These are phyloP conservation scores for Thelonectria discophora DNA, from an alignment of 2,329 filamentous ascomycete species.

Conservation along the genomic window DNA sequence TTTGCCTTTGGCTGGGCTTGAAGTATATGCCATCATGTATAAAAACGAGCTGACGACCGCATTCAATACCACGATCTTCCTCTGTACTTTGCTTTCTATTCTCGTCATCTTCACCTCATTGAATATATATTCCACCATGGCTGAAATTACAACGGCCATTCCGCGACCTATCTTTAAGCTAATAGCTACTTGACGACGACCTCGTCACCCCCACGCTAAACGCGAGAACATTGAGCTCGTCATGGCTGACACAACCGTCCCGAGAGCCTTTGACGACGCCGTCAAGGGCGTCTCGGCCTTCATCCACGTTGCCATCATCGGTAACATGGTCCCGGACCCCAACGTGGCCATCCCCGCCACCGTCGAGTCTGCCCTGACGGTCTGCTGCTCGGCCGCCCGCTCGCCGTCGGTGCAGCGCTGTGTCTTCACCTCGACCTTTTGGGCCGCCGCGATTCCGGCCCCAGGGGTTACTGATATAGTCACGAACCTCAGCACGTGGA, in stretches of 20 bases:
- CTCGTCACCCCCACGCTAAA: constrained; percentile 18
- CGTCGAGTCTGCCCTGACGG: constrained; percentile 23
- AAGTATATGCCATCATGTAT: neutral
- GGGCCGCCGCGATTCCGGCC: constrained; percentile 26
- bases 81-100: too few relatives aligned
- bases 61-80: neutral
- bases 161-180: constrained; percentile 25
- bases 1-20: too few relatives aligned
- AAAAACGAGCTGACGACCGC: neutral
- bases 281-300: constrained; percentile 35
- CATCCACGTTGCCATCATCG: constrained; percentile 32
- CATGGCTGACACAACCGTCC: constrained; percentile 29
- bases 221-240: constrained; percentile 29
- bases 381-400: constrained; percentile 32
- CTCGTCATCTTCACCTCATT: too few relatives aligned
- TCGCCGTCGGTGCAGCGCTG: constrained; percentile 32
- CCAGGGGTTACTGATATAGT: constrained; percentile 17
- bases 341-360: constrained; percentile 28
- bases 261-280: constrained; percentile 29
- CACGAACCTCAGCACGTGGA: constrained; percentile 30
- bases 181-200: constrained; percentile 32
- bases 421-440: constrained; percentile 31
- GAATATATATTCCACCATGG: constrained; percentile 1
- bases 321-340: constrained; percentile 26
- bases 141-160: constrained; percentile 22